Evolutionary conservation across 768 basidiomycete species (phyloP).

Genomic region (Boletus rubropictus): DNA sequence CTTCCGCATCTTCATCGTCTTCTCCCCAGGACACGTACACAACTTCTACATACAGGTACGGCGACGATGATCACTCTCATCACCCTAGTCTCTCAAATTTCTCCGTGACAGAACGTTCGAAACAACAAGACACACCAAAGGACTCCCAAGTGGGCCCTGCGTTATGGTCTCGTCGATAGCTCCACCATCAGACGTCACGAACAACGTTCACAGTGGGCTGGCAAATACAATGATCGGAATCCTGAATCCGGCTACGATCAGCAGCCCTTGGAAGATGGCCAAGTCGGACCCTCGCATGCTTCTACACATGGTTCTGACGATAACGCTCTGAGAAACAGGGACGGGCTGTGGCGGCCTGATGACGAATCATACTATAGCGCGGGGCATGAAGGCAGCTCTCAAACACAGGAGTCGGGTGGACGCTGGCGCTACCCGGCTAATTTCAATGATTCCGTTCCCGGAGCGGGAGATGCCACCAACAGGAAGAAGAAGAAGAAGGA

Average conservation of each 20-base stretch:
- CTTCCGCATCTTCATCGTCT: constrained; percentile 4
- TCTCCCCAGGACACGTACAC: constrained; percentile 68
- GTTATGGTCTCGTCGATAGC: constrained; percentile 84
- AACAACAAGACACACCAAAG: constrained; percentile 91
- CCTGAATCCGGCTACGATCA: constrained; percentile 63
- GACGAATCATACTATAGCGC: constrained; percentile 72
- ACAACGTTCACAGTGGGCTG: constrained; percentile 81
- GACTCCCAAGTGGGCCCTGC: constrained; percentile 94
- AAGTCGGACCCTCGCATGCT: constrained; percentile 35
- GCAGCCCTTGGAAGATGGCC: constrained; percentile 74
- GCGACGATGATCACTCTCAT: not conserved
- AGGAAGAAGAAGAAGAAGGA: constrained; percentile 79
- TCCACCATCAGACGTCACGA: constrained; percentile 72
- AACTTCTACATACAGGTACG: constrained; percentile 88
- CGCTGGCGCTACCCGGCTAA: constrained; percentile 87
- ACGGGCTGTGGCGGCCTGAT: constrained; percentile 65
- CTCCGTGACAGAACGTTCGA: constrained; percentile 66
- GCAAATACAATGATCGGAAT: constrained; percentile 78
- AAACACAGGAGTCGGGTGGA: constrained; percentile 33
- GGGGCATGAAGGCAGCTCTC: constrained; percentile 33
- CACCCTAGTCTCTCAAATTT: constrained; percentile 3
- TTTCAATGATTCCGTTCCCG: constrained; percentile 54
- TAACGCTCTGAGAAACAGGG: constrained; percentile 25
- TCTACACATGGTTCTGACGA: constrained; percentile 11
- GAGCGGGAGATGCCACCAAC: constrained; percentile 35